Conservation (phyloP, 495 filamentous ascomycete species). For the Aspergillus avenaceus region DNA sequence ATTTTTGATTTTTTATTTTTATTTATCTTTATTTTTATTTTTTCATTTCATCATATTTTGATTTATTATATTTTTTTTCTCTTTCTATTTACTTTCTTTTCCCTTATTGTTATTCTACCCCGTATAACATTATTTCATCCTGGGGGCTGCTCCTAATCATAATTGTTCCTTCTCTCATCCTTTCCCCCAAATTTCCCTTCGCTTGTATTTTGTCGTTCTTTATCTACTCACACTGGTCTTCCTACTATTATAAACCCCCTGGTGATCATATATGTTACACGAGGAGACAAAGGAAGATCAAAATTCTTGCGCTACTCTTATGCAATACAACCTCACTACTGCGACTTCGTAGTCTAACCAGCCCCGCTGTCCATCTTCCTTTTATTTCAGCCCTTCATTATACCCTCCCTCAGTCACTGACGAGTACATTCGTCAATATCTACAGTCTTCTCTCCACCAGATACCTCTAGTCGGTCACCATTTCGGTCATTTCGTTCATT, state of each 20-base stretch:
- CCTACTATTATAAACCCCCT: not conserved
- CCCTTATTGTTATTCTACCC: not conserved
- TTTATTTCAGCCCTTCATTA: constrained; percentile 6
- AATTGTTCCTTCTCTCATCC: not conserved
- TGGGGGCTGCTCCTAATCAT: not conserved
- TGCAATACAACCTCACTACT: constrained; percentile 13
- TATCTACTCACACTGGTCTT: not conserved
- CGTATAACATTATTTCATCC: not conserved
- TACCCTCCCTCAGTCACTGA: constrained; percentile 12
- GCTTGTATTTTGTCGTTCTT: not conserved
- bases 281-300: constrained; percentile 5
- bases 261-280: constrained; percentile 4
- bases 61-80: not conserved
- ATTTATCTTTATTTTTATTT: constrained; percentile 1
- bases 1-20: constrained; percentile 7
- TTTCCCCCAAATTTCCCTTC: constrained; percentile 6
- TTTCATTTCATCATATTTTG: constrained; percentile 6
- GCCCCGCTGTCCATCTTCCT: constrained; percentile 11
- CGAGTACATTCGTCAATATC: constrained; percentile 1
- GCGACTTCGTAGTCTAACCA: constrained; percentile 1
- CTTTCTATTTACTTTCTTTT: not conserved
- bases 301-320: constrained; percentile 6
- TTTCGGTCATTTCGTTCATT: constrained; percentile 28
- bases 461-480: constrained; percentile 33
- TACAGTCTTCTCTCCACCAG: constrained; percentile 30